A percentile compares a stretch with the other conserved stretches of the same genome.
Evolutionary conservation across 202 grass and related monocot species (phyloP).

Genomic region (Schoenoplectus tabernaemontani): DNA sequence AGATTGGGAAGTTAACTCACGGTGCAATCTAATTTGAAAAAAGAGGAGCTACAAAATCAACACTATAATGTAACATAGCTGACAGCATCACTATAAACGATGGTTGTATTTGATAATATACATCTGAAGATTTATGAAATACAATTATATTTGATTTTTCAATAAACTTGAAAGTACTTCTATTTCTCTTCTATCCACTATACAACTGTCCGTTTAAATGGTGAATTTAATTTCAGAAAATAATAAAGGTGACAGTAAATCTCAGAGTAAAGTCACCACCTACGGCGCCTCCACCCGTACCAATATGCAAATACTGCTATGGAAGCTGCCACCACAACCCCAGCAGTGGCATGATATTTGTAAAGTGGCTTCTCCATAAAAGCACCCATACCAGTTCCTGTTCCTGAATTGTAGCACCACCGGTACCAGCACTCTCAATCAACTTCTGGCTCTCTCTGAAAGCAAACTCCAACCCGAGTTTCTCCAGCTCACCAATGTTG

Average conservation of each 20-base stretch:
- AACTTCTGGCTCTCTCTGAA: conserved; percentile 48
- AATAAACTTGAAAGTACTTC: neutral
- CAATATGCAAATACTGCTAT: conserved; percentile 67
- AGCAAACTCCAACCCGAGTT: conserved; percentile 55
- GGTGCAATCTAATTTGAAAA: neutral
- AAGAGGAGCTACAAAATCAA: neutral
- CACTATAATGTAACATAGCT: neutral
- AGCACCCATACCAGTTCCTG: conserved; percentile 5
- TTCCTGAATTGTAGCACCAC: neutral
- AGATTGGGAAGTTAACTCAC: neutral
- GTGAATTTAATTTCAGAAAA: neutral
- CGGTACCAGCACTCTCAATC: conserved; percentile 17
- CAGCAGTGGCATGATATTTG: conserved; percentile 52
- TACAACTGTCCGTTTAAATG: neutral
- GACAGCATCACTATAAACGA: neutral
- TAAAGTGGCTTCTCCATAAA: conserved; percentile 39
- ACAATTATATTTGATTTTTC: neutral
- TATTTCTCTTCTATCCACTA: neutral
- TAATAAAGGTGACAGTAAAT: neutral
- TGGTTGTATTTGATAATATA: conserved; percentile 4
- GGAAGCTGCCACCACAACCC: conserved; percentile 43
- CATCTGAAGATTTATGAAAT: neutral
- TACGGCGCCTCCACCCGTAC: conserved; percentile 52
- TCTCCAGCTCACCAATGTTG: conserved; percentile 44
- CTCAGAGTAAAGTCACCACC: conserved; percentile 33